phyloP scores from a whole-genome alignment of 768 basidiomycete species.

The Suillus sp. region DNA sequence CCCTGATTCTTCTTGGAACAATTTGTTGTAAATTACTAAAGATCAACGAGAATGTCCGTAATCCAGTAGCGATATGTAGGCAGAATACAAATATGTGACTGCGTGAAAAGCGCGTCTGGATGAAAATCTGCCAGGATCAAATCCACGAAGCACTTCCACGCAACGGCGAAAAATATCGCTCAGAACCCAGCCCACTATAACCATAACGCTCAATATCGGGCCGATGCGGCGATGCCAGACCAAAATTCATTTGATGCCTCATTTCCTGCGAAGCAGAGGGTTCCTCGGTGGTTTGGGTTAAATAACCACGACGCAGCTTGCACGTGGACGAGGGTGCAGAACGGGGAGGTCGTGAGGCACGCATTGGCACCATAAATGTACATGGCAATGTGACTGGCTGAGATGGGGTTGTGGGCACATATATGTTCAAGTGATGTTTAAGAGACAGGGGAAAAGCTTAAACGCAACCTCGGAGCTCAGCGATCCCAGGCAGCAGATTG shows the following conservation, averaged over 20 bases:
- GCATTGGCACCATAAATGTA: slow-evolving; percentile 3
- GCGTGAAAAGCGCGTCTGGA: neutral
- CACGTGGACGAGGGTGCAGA: neutral
- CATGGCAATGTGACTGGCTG: neutral
- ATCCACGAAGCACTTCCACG: neutral
- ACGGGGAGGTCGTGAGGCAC: neutral
- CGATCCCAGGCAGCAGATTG: slow-evolving; percentile 1
- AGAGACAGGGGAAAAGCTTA: neutral
- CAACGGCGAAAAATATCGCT: neutral
- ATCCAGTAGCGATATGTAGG: slow-evolving; percentile 3
- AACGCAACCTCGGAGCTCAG: neutral
- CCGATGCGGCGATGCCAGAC: slow-evolving; percentile 3
- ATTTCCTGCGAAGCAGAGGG: neutral
- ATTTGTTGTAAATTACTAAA: neutral
- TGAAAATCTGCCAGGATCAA: neutral
- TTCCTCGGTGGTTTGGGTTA: slow-evolving; percentile 5
- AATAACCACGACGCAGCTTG: slow-evolving; percentile 3
- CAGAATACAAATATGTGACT: neutral
- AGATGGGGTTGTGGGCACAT: neutral
- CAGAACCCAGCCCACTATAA: neutral
- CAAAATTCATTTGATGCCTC: slow-evolving; percentile 4
- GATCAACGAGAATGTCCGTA: neutral
- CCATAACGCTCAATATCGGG: slow-evolving; percentile 1
- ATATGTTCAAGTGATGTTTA: neutral
- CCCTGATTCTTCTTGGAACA: neutral